phyloP scores from a whole-genome alignment of 176 grass and related monocot species.

The Cenchrus purpureus region DNA sequence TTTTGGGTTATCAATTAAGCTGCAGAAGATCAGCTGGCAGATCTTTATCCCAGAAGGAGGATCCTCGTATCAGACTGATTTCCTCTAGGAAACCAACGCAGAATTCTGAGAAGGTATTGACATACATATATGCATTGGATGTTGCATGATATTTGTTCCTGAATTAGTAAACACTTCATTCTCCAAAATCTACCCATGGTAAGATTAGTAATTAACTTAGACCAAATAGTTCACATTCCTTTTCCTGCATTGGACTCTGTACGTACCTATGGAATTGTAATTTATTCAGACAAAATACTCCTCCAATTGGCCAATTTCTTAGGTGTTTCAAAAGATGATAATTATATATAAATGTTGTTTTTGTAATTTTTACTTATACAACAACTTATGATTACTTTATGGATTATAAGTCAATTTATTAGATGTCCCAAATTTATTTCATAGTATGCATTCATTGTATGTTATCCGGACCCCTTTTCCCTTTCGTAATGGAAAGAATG shows the following conservation, averaged over 20 bases:
- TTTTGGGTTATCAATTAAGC: conserved; percentile 77
- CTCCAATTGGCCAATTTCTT: not conserved
- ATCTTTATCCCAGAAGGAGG: conserved; percentile 69
- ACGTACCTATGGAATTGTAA: not conserved
- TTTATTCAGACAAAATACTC: conserved; percentile 6
- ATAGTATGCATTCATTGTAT: not conserved
- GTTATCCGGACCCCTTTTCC: not conserved
- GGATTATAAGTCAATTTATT: not conserved
- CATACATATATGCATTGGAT: not conserved
- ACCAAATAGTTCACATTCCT: not conserved
- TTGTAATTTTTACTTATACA: not conserved
- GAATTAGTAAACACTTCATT: not conserved
- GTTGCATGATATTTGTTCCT: not conserved
- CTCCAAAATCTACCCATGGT: not conserved
- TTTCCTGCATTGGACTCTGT: not conserved
- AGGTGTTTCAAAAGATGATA: not conserved
- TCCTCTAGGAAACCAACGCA: conserved; percentile 46
- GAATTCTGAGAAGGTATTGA: conserved; percentile 51
- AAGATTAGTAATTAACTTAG: not conserved
- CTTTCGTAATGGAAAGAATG: not conserved
- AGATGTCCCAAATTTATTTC: not conserved
- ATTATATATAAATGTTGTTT: not conserved
- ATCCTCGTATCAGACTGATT: conserved; percentile 82
- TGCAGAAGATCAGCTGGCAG: conserved; percentile 66
- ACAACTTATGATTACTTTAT: not conserved